A percentile compares a stretch with the other conserved stretches of the same genome.
These are phyloP conservation scores for Cadophora sp. DNA, from an alignment of 2,329 filamentous ascomycete genomes.

Conservation along the genomic window DNA sequence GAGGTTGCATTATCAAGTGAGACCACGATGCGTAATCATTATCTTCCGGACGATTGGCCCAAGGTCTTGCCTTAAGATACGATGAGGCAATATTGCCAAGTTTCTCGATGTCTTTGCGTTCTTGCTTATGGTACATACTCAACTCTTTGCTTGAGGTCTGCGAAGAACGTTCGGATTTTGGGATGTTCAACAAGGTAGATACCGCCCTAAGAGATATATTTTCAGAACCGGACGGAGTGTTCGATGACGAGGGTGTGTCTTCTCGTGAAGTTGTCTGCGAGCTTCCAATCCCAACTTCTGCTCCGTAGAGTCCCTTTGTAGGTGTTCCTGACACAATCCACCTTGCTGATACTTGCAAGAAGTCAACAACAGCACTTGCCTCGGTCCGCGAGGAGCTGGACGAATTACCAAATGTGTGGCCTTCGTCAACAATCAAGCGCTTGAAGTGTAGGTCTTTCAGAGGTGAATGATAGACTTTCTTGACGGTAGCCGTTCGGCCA, in stretches of 20 bases:
- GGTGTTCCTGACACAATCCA: constrained; percentile 95
- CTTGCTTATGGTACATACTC: constrained; percentile 49
- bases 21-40: constrained; percentile 72
- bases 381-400: constrained; percentile 61
- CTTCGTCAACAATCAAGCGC: constrained; percentile 90
- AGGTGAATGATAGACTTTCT: constrained; percentile 61
- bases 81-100: constrained; percentile 69
- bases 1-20: constrained; percentile 70
- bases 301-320: constrained; percentile 80
- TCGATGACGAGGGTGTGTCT: neutral
- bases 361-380: constrained; percentile 57
- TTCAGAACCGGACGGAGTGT: neutral
- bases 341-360: constrained; percentile 69
- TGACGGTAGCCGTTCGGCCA: constrained; percentile 42
- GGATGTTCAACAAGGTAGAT: neutral
- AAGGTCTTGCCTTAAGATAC: constrained; percentile 80
- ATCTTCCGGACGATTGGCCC: constrained; percentile 68
- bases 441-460: constrained; percentile 81
- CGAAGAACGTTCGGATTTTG: constrained; percentile 44
- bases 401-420: constrained; percentile 80
- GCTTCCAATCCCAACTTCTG: constrained; percentile 53
- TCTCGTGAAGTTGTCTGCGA: constrained; percentile 17
- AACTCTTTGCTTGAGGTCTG: constrained; percentile 45
- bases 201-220: neutral
- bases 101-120: constrained; percentile 69